phyloP scores from a whole-genome alignment of 805 yeast genomes.

The Kodamaea nitidulidarum region DNA sequence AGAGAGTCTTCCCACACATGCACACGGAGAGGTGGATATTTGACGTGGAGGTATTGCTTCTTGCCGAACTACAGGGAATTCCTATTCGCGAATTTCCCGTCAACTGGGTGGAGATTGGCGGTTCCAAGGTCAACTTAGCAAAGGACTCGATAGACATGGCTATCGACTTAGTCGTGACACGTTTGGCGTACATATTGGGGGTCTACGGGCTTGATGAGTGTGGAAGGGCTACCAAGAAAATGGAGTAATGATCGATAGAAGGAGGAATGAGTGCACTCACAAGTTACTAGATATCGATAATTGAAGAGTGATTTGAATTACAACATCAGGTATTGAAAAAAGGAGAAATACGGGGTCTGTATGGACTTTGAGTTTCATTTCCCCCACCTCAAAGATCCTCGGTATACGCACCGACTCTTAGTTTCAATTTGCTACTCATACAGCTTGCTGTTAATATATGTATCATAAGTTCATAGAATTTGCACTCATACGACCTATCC shows the following conservation, averaged over 20 bases:
- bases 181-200: conserved; percentile 84
- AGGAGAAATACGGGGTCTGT: too few species aligned
- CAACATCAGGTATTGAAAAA: too few species aligned
- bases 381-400: too few species aligned
- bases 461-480: too few species aligned
- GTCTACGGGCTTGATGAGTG: conserved; percentile 50
- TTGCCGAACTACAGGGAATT: conserved; percentile 70
- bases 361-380: too few species aligned
- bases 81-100: conserved; percentile 76
- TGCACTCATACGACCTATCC: too few species aligned
- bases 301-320: too few species aligned
- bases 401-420: too few species aligned
- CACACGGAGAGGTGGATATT: conserved; percentile 98
- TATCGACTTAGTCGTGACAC: conserved; percentile 81
- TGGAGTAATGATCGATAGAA: background rate
- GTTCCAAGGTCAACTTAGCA: conserved; percentile 90
- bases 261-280: background rate
- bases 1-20: conserved; percentile 74
- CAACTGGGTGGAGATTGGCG: conserved; percentile 96
- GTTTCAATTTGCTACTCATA: too few species aligned
- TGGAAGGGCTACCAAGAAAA: conserved; percentile 3
- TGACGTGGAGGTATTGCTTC: conserved; percentile 85
- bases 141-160: conserved; percentile 92
- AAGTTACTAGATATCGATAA: background rate
- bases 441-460: too few species aligned